phyloP scores from a whole-genome alignment of 2,329 filamentous ascomycete genomes.

The Alternaria triticimaculans region DNA sequence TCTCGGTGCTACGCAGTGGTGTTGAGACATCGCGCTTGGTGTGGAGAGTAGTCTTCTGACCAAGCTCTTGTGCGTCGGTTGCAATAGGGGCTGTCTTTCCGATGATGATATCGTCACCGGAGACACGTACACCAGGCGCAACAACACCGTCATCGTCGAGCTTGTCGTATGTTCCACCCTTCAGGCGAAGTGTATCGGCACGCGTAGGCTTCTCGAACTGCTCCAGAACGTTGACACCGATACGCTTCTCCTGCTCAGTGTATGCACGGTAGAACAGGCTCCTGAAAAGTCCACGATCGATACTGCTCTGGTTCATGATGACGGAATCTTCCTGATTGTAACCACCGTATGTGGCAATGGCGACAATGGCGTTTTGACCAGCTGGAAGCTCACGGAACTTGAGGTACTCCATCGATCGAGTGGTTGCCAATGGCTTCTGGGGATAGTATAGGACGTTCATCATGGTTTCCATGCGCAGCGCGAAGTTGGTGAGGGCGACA shows the following conservation, averaged over 20 bases:
- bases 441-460: constrained; percentile 99
- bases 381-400: constrained; percentile 97
- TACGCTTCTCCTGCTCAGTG: constrained; percentile 94
- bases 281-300: constrained; percentile 95
- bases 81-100: constrained; percentile 97
- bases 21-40: constrained; percentile 96
- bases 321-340: constrained; percentile 99
- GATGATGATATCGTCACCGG: constrained; percentile 98
- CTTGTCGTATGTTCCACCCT: constrained; percentile 97
- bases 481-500: constrained; percentile 96
- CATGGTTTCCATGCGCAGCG: constrained; percentile 98
- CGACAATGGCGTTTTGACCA: constrained; percentile 97
- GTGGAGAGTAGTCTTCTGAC: constrained; percentile 87
- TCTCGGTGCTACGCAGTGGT: constrained; percentile 91
- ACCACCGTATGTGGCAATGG: constrained; percentile 95
- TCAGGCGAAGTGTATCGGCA: constrained; percentile 85
- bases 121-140: constrained; percentile 90
- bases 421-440: constrained; percentile 95
- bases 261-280: constrained; percentile 98
- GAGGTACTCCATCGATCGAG: constrained; percentile 96
- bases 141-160: constrained; percentile 96
- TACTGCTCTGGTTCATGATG: constrained; percentile 99
- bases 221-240: constrained; percentile 92
- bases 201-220: constrained; percentile 94
- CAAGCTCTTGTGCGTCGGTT: constrained; percentile 89